Evolutionary conservation across 2,329 filamentous ascomycete genomes (phyloP), one percentile per base, ranked within the genome.

Genomic region (Penicillium sp.): DNA sequence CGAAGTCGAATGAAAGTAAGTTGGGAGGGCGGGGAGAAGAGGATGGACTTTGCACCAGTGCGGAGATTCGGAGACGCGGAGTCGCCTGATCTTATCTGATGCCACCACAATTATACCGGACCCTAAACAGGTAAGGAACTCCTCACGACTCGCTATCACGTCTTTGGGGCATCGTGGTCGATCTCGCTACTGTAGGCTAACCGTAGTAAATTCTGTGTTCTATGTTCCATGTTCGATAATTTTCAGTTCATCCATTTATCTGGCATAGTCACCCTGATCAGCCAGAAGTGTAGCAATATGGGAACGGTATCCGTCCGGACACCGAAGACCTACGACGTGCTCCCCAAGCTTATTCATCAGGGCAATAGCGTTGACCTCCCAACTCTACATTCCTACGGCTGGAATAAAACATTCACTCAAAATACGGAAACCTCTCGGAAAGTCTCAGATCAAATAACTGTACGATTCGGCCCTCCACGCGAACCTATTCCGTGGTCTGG

Each of bases 11-110:
- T 45, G 47, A 39, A 43, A 48, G 39, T 29, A n/a, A n/a, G n/a
- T n/a, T 15, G 45, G 38, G n/a, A 5, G 23, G 39, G 28, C n/a
- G n/a, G 24, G 33, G 36, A 24, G 15, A 13, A 2, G 18, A 21
- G 33, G 36, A 24, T 12, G 13, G 38, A 26, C 28, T 29, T 29
- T 29, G 8, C 28, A 29, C 28, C 6, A 45, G 43, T 56, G 56
- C 53, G 57, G 57, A 56, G 57, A 56, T 38, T 38, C 45, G 43
- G 44, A 36, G 39, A 12, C 41, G 12, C 18, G 18, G 34, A 45
- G 16, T 63, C 56, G 57, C 51, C 57, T 60, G 62, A 70, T 71
- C 68, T 71, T 70, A 71, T 71, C 68, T 63, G 69, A 71, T 71
- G 36, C 28, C 36, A 46, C 57, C 58, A 63, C 26, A n/a, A 6